Evolutionary conservation across 2,329 filamentous ascomycete species (phyloP).

Genomic region (Delphinella strobiligena): DNA sequence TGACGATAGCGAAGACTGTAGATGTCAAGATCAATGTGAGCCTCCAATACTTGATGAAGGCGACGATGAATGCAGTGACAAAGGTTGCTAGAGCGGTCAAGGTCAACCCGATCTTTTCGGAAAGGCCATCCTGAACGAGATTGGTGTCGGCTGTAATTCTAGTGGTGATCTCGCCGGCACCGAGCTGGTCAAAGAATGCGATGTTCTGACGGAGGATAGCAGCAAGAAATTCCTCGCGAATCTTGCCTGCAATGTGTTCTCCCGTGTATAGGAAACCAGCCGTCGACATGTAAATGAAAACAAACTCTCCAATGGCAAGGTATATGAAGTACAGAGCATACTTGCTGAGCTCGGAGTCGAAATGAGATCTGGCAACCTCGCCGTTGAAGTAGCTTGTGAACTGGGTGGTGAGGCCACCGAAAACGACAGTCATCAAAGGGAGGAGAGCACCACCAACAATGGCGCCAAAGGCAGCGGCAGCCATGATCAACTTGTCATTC

Average conservation of each 20-base stretch:
- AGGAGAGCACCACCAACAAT: slow-evolving; percentile 23
- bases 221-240: slow-evolving; percentile 67
- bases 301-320: slow-evolving; percentile 68
- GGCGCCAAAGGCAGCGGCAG: slow-evolving; percentile 23
- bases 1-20: slow-evolving; percentile 66
- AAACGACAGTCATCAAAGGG: slow-evolving; percentile 43
- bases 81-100: slow-evolving; percentile 70
- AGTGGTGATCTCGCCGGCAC: slow-evolving; percentile 85
- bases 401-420: slow-evolving; percentile 60
- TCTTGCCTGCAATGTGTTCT: slow-evolving; percentile 34
- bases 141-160: slow-evolving; percentile 92
- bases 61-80: slow-evolving; percentile 77
- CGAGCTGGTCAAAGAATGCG: slow-evolving; percentile 84
- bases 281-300: slow-evolving; percentile 66
- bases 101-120: slow-evolving; percentile 74
- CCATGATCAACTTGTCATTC: slow-evolving; percentile 28
- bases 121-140: slow-evolving; percentile 84
- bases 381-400: slow-evolving; percentile 55
- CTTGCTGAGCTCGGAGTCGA: slow-evolving; percentile 46
- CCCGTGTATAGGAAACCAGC: slow-evolving; percentile 70
- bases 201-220: slow-evolving; percentile 83
- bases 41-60: slow-evolving; percentile 87
- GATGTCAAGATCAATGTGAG: slow-evolving; percentile 77
- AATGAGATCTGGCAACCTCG: slow-evolving; percentile 38
- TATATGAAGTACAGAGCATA: slow-evolving; percentile 78